Percentiles rank a stretch among this genome's conserved stretches.
Conservation (phyloP, 192 early-diverging fungal species). For the Jimgerdemannia lactiflua region DNA sequence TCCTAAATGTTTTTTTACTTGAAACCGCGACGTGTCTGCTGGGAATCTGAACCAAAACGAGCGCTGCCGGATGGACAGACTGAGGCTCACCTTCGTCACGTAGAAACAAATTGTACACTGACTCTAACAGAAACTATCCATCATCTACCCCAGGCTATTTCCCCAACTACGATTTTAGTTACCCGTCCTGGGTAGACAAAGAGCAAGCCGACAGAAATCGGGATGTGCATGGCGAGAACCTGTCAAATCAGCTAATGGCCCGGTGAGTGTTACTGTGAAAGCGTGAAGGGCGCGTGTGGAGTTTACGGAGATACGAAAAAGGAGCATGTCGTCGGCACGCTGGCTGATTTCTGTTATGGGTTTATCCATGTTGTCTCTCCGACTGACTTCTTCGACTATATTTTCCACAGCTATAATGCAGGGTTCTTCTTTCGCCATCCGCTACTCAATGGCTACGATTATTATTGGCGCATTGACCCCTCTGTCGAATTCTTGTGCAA, state of each 20-base stretch:
- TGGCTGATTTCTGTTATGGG: not conserved
- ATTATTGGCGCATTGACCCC: conserved; percentile 91
- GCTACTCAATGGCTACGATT: conserved; percentile 65
- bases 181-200: conserved; percentile 77
- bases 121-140: no score
- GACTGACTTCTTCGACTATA: not conserved
- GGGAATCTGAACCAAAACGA: no score
- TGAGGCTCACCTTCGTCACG: conserved; percentile 15
- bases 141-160: no score
- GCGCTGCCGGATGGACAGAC: not conserved
- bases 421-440: conserved; percentile 81
- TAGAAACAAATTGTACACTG: conserved; percentile 45
- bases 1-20: conserved; percentile 2
- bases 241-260: conserved; percentile 79
- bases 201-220: conserved; percentile 39
- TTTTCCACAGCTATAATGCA: conserved; percentile 51
- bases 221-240: conserved; percentile 63
- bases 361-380: not conserved
- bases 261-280: conserved; percentile 29
- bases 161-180: conserved; percentile 1
- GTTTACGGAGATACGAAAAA: not conserved
- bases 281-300: not conserved
- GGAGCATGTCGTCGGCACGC: not conserved
- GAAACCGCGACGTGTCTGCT: no score
- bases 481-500: conserved; percentile 81